Percentiles rank a stretch among this genome's conserved stretches.
Conservation (phyloP, 441 rosid genomes). For the Macaranga tanarius region DNA sequence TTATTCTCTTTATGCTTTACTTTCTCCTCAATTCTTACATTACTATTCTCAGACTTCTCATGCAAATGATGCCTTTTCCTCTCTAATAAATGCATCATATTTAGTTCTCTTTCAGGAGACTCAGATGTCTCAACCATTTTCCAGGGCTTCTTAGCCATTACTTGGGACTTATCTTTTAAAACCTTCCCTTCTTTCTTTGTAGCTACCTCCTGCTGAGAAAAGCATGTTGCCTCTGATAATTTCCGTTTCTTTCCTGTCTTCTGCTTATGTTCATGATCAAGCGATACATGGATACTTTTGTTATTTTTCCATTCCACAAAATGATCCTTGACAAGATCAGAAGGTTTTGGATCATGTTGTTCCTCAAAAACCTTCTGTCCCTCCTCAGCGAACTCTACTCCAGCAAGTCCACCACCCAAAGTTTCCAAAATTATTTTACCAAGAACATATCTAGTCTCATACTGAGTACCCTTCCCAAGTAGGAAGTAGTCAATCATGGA, state of each 20-base stretch:
- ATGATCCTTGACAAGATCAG: slow-evolving; percentile 19
- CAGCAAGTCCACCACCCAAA: slow-evolving; percentile 38
- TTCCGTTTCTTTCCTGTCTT: slow-evolving; percentile 32
- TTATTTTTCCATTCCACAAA: slow-evolving; percentile 18
- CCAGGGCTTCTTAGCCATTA: slow-evolving; percentile 19
- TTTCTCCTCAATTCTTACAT: slow-evolving; percentile 15
- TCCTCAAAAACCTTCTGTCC: slow-evolving; percentile 21
- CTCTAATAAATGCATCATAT: not conserved
- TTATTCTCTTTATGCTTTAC: slow-evolving; percentile 13
- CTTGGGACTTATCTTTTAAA: slow-evolving; percentile 12
- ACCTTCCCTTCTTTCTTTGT: slow-evolving; percentile 10
- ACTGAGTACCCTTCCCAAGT: slow-evolving; percentile 58
- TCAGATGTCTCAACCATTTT: not conserved
- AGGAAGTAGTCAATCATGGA: slow-evolving; percentile 37
- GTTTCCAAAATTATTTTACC: slow-evolving; percentile 80
- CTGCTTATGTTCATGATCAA: slow-evolving; percentile 27
- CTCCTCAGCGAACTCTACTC: slow-evolving; percentile 26
- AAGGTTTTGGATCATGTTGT: slow-evolving; percentile 18
- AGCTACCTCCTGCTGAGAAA: slow-evolving; percentile 13
- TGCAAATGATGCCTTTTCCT: not conserved
- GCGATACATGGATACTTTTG: slow-evolving; percentile 19
- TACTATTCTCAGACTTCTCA: slow-evolving; percentile 11
- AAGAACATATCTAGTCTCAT: slow-evolving; percentile 65
- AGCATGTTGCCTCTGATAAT: slow-evolving; percentile 18
- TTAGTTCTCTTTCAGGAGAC: slow-evolving; percentile 17